Evolutionary conservation across 2,329 filamentous ascomycete species (phyloP), one percentile per base, ranked within the genome.

Genomic region (Cercospora zeina): DNA sequence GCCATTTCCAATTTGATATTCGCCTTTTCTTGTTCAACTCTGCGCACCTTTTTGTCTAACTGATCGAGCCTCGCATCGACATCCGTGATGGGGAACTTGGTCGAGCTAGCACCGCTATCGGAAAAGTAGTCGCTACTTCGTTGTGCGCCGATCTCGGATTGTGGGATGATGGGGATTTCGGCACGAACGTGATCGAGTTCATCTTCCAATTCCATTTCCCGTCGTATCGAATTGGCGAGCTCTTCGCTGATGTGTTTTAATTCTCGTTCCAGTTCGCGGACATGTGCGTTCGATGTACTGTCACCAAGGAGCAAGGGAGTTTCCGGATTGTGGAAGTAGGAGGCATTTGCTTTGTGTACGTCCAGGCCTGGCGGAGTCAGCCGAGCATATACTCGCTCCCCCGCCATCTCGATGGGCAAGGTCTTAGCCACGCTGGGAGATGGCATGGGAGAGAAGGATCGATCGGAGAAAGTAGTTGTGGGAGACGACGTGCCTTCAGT

Each of bases 91-190:
- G 89, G 87, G 71, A 88, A 89, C 71, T 91, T 89, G 58, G 90
- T 84, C 1, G 91, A 93, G 75, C 91, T 93, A 62, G 91, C 89
- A 33, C 95, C 95, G 5, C 93, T 96, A 75, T 99, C 95, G 2
- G 95, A 99, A 75, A 95, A 99, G 78, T 99, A 97, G 77, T 99
- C 95, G 77, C 95, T 97, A 9, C 91, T 96, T 64, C 93, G 85
- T 74, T 89, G 89, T 66, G 85, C 87, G 30, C 83, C 73, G n/a
- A 81, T 76, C n/a, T 71, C 69, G 27, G 67, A 64, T 70, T 68
- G 80, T 16, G 69, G 63, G 73, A 75, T 81, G 77, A 71, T 82
- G 72, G 76, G 86, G 82, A 75, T 81, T 72, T 97, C 92, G n/a
- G 86, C 80, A 74, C 97, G 93, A 69, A 96, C 79, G 62, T 89